phyloP scores from a whole-genome alignment of 768 basidiomycete species.

The Ramaria rubella region DNA sequence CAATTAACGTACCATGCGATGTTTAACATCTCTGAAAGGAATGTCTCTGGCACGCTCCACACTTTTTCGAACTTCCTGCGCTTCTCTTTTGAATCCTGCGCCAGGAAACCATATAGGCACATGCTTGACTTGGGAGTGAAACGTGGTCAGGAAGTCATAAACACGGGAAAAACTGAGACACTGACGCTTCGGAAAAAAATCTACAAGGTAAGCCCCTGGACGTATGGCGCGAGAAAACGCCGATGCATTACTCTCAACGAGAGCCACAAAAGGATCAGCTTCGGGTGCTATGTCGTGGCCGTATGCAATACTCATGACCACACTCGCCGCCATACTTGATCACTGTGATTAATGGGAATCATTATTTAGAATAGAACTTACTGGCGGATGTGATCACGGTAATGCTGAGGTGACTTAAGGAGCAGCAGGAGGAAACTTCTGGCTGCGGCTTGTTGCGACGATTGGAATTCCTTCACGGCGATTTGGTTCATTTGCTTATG shows the following conservation, averaged over 20 bases:
- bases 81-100: conserved; percentile 28
- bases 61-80: conserved; percentile 23
- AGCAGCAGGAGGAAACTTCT: conserved; percentile 27
- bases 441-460: conserved; percentile 25
- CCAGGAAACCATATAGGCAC: conserved; percentile 36
- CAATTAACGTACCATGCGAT: conserved; percentile 19
- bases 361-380: conserved; percentile 18
- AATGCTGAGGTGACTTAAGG: conserved; percentile 32
- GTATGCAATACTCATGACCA: conserved; percentile 36
- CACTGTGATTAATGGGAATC: neutral
- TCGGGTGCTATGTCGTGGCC: conserved; percentile 32
- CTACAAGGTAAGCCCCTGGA: conserved; percentile 27
- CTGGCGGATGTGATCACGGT: conserved; percentile 32
- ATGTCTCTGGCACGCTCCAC: conserved; percentile 14
- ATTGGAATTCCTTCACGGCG: conserved; percentile 26
- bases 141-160: neutral
- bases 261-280: conserved; percentile 31
- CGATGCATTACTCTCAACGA: conserved; percentile 21
- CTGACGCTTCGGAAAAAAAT: conserved; percentile 28
- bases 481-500: conserved; percentile 34
- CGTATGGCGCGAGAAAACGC: conserved; percentile 21
- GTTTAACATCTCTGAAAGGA: conserved; percentile 26
- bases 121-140: conserved; percentile 17
- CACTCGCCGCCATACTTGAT: conserved; percentile 26
- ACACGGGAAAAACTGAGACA: conserved; percentile 12